Evolutionary conservation across 768 basidiomycete species (phyloP).

Genomic region (Steccherinum ochraceum): DNA sequence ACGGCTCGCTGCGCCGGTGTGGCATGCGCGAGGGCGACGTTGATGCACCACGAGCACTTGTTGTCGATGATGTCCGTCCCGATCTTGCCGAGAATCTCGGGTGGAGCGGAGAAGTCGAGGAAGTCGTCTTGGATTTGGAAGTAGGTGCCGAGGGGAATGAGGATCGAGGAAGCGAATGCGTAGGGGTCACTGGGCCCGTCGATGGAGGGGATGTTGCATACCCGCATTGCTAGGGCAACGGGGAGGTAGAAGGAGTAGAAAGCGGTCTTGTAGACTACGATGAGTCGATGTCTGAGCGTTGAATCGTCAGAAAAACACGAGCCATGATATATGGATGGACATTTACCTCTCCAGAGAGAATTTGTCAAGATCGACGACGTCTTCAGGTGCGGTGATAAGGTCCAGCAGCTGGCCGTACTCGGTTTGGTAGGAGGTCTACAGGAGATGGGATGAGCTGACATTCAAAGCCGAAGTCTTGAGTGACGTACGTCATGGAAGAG

Average conservation of each 20-base stretch:
- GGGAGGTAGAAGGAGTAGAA: slow-evolving; percentile 99
- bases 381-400: slow-evolving; percentile 91
- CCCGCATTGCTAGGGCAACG: slow-evolving; percentile 88
- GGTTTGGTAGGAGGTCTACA: slow-evolving; percentile 77
- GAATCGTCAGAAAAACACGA: too few species aligned
- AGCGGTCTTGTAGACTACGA: slow-evolving; percentile 96
- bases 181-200: slow-evolving; percentile 53
- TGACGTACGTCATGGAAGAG: slow-evolving; percentile 75
- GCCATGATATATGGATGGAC: too few species aligned
- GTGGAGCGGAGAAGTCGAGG: slow-evolving; percentile 86
- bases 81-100: slow-evolving; percentile 92
- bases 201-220: slow-evolving; percentile 50
- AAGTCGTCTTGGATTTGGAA: slow-evolving; percentile 99
- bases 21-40: slow-evolving; percentile 68
- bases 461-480: too few species aligned
- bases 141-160: slow-evolving; percentile 92
- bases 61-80: slow-evolving; percentile 98
- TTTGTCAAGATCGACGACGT: slow-evolving; percentile 78
- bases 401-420: slow-evolving; percentile 97
- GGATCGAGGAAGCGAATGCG: slow-evolving; percentile 69
- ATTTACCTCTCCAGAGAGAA: slow-evolving; percentile 85
- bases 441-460: too few species aligned
- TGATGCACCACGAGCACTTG: slow-evolving; percentile 97
- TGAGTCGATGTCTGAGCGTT: slow-evolving; percentile 75
- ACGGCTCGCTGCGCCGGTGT: slow-evolving; percentile 49